Evolutionary conservation across 192 early-diverging fungal species (phyloP).

Genomic region (Gamsiella multidivaricata): DNA sequence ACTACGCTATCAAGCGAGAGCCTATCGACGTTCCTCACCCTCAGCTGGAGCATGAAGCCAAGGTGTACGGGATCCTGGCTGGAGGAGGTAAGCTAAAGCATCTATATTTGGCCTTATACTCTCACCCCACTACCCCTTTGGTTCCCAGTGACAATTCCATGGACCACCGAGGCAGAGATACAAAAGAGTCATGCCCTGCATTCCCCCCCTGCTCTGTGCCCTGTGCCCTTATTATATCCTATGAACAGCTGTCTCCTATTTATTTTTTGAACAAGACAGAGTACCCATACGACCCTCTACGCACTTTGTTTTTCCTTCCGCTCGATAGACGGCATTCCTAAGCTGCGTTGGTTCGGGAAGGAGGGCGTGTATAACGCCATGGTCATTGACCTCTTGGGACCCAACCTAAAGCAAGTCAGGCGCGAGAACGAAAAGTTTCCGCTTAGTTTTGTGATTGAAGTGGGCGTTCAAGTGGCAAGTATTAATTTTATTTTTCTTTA

Average conservation of each 20-base stretch:
- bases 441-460: conserved; percentile 56
- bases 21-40: conserved; percentile 48
- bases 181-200: background rate
- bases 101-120: background rate
- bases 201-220: too few relatives aligned
- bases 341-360: conserved; percentile 64
- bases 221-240: conserved; percentile 1
- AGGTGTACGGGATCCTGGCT: conserved; percentile 56
- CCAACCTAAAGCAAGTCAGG: conserved; percentile 61
- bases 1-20: conserved; percentile 68
- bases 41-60: conserved; percentile 62
- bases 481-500: background rate
- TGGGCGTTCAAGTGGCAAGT: conserved; percentile 67
- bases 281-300: background rate
- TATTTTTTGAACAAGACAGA: background rate
- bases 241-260: conserved; percentile 6
- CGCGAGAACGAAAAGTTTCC: conserved; percentile 56
- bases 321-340: conserved; percentile 58
- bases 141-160: background rate
- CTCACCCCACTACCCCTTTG: background rate
- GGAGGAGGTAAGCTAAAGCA: conserved; percentile 56
- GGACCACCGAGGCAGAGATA: background rate
- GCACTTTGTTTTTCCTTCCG: background rate
- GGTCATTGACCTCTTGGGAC: conserved; percentile 68
- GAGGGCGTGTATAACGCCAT: conserved; percentile 61